Percentiles rank a stretch among this genome's conserved stretches.
Evolutionary conservation across 768 basidiomycete genomes (phyloP).

Genomic region (Podaxis sp.): DNA sequence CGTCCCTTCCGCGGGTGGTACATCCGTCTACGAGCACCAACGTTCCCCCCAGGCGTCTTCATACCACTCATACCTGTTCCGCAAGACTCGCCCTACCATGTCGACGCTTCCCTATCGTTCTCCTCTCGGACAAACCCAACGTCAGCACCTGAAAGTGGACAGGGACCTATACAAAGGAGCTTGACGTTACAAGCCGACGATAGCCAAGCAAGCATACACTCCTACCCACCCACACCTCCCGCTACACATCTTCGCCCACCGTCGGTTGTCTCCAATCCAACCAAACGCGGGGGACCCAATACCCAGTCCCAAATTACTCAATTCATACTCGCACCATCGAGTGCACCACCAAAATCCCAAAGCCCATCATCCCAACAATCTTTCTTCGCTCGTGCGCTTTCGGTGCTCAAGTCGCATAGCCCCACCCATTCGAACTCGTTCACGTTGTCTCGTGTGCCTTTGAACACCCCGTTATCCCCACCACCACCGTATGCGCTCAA

Average conservation of each 20-base stretch:
- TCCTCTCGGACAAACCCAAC: slow-evolving; percentile 46
- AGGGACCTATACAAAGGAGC: slow-evolving; percentile 12
- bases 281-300: neutral
- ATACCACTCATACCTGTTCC: slow-evolving; percentile 55
- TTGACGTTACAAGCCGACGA: slow-evolving; percentile 25
- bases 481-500: slow-evolving; percentile 37
- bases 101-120: slow-evolving; percentile 51
- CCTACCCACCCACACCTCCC: slow-evolving; percentile 59
- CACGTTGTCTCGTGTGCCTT: slow-evolving; percentile 42
- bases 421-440: slow-evolving; percentile 66
- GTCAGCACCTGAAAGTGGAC: neutral
- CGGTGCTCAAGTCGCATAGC: slow-evolving; percentile 43
- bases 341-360: slow-evolving; percentile 31
- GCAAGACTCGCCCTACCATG: slow-evolving; percentile 42
- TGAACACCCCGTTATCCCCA: slow-evolving; percentile 25
- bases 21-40: slow-evolving; percentile 69
- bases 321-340: slow-evolving; percentile 52
- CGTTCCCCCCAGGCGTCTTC: slow-evolving; percentile 61
- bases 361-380: slow-evolving; percentile 32
- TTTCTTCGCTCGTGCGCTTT: slow-evolving; percentile 50
- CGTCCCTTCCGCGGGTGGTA: slow-evolving; percentile 84
- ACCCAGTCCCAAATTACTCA: slow-evolving; percentile 44
- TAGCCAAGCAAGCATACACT: slow-evolving; percentile 46
- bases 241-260: slow-evolving; percentile 18
- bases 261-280: neutral